Evolutionary conservation across 805 yeast species (phyloP).

Genomic region (Yamadazyma paraphyllophila): DNA sequence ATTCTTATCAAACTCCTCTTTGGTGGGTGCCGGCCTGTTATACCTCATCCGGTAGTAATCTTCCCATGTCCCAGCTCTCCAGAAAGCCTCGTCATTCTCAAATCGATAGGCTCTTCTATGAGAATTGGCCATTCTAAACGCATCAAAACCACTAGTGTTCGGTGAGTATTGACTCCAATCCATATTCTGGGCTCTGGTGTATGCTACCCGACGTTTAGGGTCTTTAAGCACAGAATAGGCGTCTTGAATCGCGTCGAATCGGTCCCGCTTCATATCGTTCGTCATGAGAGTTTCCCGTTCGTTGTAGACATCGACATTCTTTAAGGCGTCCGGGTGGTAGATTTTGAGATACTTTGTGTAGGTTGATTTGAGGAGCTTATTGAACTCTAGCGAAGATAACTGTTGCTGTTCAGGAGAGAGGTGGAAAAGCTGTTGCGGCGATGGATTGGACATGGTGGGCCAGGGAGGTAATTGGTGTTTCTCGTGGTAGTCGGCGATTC

Average conservation of each 20-base stretch:
- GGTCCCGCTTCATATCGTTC: constrained; percentile 27
- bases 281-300: constrained; percentile 30
- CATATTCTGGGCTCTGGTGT: constrained; percentile 25
- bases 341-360: constrained; percentile 53
- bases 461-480: constrained; percentile 40
- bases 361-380: constrained; percentile 38
- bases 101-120: constrained; percentile 32
- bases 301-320: constrained; percentile 22
- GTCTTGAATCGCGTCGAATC: constrained; percentile 31
- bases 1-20: constrained; percentile 40
- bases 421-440: constrained; percentile 68
- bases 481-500: constrained; percentile 10
- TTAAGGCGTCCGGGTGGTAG: constrained; percentile 75
- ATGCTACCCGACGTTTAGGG: constrained; percentile 45
- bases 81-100: constrained; percentile 43
- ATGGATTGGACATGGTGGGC: constrained; percentile 58
- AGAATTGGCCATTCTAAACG: constrained; percentile 37
- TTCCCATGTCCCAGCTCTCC: constrained; percentile 67
- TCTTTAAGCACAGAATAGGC: constrained; percentile 46
- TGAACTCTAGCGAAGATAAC: constrained; percentile 49
- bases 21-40: constrained; percentile 37
- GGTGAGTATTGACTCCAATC: constrained; percentile 21
- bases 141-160: constrained; percentile 22
- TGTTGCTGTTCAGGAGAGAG: constrained; percentile 31
- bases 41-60: constrained; percentile 50